Evolutionary conservation across 1,139 yeast genomes (phyloP).

Genomic region (Geotrichum europaeum): DNA sequence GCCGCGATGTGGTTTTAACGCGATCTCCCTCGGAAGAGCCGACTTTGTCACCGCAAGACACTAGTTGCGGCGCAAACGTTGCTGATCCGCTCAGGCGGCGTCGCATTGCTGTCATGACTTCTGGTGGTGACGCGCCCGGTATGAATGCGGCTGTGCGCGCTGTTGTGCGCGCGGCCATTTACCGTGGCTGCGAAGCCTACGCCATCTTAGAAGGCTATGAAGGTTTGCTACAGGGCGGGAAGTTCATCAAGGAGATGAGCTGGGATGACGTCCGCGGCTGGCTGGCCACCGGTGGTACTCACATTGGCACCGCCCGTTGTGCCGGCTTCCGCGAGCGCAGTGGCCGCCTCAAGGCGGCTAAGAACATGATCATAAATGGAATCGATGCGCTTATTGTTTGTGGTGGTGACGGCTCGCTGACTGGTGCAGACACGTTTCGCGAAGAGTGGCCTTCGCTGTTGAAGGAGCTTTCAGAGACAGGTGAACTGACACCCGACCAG

Average conservation of each 20-base stretch:
- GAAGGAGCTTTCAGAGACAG: conserved; percentile 54
- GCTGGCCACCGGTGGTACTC: conserved; percentile 88
- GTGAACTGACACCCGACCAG: conserved; percentile 52
- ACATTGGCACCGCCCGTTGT: conserved; percentile 94
- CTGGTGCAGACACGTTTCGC: conserved; percentile 94
- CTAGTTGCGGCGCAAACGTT: neutral
- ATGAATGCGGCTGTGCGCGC: conserved; percentile 96
- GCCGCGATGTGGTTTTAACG: neutral
- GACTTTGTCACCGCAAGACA: neutral
- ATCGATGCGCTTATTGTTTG: conserved; percentile 95
- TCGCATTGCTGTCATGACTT: conserved; percentile 91
- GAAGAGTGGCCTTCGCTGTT: conserved; percentile 88
- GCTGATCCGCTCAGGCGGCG: conserved; percentile 27
- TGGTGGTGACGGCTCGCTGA: conserved; percentile 97
- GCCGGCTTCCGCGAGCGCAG: conserved; percentile 73
- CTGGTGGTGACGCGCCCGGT: conserved; percentile 99
- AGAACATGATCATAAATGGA: conserved; percentile 78
- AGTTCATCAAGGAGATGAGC: conserved; percentile 66
- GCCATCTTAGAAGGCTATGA: conserved; percentile 94
- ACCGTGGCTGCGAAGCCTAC: conserved; percentile 86
- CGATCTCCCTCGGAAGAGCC: neutral
- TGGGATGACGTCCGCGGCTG: conserved; percentile 96
- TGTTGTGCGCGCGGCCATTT: conserved; percentile 84
- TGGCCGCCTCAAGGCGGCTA: conserved; percentile 79
- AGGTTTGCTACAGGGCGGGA: conserved; percentile 78